These are phyloP conservation scores for Fusarium nygamai DNA, from an alignment of 2,329 filamentous ascomycete genomes.

Conservation along the genomic window DNA sequence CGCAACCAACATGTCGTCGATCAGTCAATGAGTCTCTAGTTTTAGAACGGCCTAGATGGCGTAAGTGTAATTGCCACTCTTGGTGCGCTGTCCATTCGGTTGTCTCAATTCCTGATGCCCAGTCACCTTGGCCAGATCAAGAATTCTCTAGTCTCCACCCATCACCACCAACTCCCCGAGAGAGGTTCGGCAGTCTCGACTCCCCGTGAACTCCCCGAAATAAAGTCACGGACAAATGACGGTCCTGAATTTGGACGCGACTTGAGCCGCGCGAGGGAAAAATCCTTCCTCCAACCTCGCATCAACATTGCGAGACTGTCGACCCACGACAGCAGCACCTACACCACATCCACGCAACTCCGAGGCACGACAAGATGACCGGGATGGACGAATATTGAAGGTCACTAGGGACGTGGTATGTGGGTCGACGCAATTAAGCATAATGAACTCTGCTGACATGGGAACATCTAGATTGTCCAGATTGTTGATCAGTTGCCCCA, in stretches of 20 bases:
- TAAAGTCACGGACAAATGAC: conserved; percentile 17
- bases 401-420: conserved; percentile 14
- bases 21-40: not conserved
- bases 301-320: not conserved
- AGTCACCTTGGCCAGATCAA: not conserved
- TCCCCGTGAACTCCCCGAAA: conserved; percentile 32
- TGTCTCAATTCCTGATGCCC: not conserved
- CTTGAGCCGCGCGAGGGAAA: not conserved
- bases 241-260: not conserved
- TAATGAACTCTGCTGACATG: conserved; percentile 23
- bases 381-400: not conserved
- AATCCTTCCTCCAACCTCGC: conserved; percentile 18
- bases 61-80: not conserved
- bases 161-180: conserved; percentile 25
- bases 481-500: conserved; percentile 3
- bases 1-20: not conserved
- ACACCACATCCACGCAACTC: not conserved
- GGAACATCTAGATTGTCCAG: conserved; percentile 8
- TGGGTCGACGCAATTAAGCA: conserved; percentile 30
- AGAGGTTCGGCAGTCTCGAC: not conserved
- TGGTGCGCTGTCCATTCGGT: not conserved
- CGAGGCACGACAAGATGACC: not conserved
- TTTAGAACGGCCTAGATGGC: not conserved
- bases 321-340: not conserved
- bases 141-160: not conserved